Conservation (phyloP, 495 filamentous ascomycete genomes). For the Thermothielavioides terrestris region DNA sequence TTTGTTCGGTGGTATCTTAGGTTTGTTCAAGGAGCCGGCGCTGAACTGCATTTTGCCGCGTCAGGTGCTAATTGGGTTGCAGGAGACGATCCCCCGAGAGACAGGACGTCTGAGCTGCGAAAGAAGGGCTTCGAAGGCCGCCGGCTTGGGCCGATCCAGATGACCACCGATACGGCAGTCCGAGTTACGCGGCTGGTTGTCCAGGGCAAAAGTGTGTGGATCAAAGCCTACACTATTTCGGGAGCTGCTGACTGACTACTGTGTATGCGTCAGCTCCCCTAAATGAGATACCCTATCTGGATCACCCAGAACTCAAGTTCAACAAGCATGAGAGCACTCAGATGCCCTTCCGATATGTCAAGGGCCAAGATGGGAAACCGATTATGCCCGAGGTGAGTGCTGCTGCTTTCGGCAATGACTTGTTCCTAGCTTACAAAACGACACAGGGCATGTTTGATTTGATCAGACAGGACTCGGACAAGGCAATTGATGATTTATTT, state of each 20-base stretch:
- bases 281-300: constrained; percentile 67
- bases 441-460: constrained; percentile 83
- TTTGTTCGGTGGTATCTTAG: constrained; percentile 91
- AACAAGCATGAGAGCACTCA: constrained; percentile 86
- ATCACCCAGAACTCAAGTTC: constrained; percentile 80
- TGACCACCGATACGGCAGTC: constrained; percentile 97
- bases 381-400: constrained; percentile 78
- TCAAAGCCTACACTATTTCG: background rate
- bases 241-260: background rate
- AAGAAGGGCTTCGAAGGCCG: constrained; percentile 87
- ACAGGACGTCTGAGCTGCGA: constrained; percentile 85
- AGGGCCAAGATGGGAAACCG: constrained; percentile 59
- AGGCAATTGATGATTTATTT: constrained; percentile 79
- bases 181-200: constrained; percentile 84
- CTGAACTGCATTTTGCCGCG: background rate
- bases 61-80: background rate
- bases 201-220: constrained; percentile 65
- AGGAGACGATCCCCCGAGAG: constrained; percentile 93
- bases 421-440: background rate
- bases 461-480: constrained; percentile 90
- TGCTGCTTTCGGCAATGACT: background rate
- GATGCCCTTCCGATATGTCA: constrained; percentile 97
- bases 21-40: no score
- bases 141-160: constrained; percentile 84
- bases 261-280: constrained; percentile 49